These are phyloP conservation scores for Cornus controversa DNA, from an alignment of 148 eudicot genomes.

Conservation along the genomic window DNA sequence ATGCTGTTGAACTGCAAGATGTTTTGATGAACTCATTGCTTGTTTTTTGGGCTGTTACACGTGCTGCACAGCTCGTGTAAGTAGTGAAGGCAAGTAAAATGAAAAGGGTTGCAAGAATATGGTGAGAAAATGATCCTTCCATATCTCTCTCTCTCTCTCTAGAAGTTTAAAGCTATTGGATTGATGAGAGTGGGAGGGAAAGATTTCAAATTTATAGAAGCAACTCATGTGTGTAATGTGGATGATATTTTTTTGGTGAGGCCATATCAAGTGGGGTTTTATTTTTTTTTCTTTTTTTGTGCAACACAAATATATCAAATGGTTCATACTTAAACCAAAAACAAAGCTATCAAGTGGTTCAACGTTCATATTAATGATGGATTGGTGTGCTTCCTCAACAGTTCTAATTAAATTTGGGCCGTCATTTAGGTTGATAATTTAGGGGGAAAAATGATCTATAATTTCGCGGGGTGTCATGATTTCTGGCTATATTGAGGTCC, in stretches of 20 bases:
- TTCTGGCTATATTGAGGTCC: too few species aligned
- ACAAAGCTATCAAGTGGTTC: not conserved
- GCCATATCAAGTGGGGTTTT: too few species aligned
- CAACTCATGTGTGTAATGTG: not conserved
- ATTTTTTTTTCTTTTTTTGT: too few species aligned
- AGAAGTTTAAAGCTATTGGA: not conserved
- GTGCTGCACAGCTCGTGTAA: not conserved
- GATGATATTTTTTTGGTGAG: too few species aligned
- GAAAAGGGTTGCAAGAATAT: not conserved
- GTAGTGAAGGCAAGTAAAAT: not conserved
- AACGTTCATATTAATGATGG: not conserved
- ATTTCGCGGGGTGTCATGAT: too few species aligned
- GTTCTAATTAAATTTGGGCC: not conserved
- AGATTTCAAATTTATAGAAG: slow-evolving; percentile 1
- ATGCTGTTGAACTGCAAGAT: slow-evolving; percentile 23
- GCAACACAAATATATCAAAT: too few species aligned
- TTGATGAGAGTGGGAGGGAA: not conserved
- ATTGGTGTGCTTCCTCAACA: not conserved
- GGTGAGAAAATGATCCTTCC: slow-evolving; percentile 10
- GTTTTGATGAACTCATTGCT: slow-evolving; percentile 25
- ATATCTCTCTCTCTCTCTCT: not conserved
- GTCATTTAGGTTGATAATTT: not conserved
- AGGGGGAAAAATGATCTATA: too few species aligned
- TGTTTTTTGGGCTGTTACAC: not conserved
- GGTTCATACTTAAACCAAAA: not conserved